Conservation (phyloP, 306 rosid species). For the Benincasa hispida region DNA sequence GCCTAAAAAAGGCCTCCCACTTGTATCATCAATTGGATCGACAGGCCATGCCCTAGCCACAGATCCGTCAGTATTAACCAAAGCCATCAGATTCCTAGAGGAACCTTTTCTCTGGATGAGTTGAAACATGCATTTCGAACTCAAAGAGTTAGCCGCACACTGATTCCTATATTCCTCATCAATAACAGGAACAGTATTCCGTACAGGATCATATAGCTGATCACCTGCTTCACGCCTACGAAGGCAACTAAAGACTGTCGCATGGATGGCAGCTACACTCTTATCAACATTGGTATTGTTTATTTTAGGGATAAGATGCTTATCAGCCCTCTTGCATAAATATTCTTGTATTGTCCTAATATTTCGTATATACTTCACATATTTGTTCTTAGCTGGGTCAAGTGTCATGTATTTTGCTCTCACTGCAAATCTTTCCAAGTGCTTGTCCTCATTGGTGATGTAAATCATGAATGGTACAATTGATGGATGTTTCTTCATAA, state of each 20-base stretch:
- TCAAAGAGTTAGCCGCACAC: constrained; percentile 76
- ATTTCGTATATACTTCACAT: constrained; percentile 90
- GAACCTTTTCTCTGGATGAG: constrained; percentile 92
- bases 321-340: constrained; percentile 91
- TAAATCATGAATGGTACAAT: constrained; percentile 91
- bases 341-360: constrained; percentile 95
- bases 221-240: constrained; percentile 87
- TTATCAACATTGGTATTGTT: constrained; percentile 97
- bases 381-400: constrained; percentile 92
- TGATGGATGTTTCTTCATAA: constrained; percentile 96
- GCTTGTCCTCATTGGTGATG: constrained; percentile 91
- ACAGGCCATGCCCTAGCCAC: constrained; percentile 99
- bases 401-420: constrained; percentile 98
- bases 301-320: constrained; percentile 95
- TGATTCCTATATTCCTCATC: constrained; percentile 93
- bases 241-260: constrained; percentile 91
- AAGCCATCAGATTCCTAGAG: constrained; percentile 83
- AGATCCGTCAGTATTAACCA: constrained; percentile 82
- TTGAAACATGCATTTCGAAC: constrained; percentile 93
- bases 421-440: constrained; percentile 96
- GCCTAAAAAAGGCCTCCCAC: constrained; percentile 55
- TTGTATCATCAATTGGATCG: constrained; percentile 47
- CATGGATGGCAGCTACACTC: constrained; percentile 98
- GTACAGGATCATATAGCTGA: constrained; percentile 56
- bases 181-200: constrained; percentile 67